Conservation (phyloP, 140 eudicot genomes). For the Bidens hawaiensis region DNA sequence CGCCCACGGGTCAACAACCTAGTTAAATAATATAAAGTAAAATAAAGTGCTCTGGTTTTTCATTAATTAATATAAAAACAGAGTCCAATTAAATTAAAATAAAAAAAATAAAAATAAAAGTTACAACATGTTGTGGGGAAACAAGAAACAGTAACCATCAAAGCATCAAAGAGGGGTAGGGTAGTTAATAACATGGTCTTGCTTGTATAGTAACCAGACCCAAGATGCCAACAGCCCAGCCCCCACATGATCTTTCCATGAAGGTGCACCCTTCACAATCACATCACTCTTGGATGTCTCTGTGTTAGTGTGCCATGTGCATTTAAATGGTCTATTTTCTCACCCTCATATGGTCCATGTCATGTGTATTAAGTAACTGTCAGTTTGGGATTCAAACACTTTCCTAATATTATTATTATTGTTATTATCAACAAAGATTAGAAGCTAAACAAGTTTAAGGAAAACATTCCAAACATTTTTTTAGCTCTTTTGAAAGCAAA, state of each 20-base stretch:
- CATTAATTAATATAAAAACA: neutral
- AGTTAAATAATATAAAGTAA: no score
- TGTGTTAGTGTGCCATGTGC: slow-evolving; percentile 30
- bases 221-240: slow-evolving; percentile 1
- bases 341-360: no score
- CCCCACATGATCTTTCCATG: slow-evolving; percentile 10
- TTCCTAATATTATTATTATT: no score
- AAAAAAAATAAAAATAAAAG: neutral
- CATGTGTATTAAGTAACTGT: no score
- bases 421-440: no score
- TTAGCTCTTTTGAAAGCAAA: no score
- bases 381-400: no score
- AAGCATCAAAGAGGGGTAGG: slow-evolving; percentile 10
- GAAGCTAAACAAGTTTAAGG: no score
- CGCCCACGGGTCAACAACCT: no score
- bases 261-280: slow-evolving; percentile 10
- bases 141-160: slow-evolving; percentile 8
- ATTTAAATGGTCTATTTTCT: slow-evolving; percentile 28
- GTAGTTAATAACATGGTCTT: slow-evolving; percentile 3
- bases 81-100: neutral
- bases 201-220: slow-evolving; percentile 1
- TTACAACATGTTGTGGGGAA: slow-evolving; percentile 10
- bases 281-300: neutral
- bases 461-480: no score
- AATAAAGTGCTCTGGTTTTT: neutral